Evolutionary conservation across 2,329 filamentous ascomycete genomes (phyloP).

Genomic region (Diaporthe caulivora): DNA sequence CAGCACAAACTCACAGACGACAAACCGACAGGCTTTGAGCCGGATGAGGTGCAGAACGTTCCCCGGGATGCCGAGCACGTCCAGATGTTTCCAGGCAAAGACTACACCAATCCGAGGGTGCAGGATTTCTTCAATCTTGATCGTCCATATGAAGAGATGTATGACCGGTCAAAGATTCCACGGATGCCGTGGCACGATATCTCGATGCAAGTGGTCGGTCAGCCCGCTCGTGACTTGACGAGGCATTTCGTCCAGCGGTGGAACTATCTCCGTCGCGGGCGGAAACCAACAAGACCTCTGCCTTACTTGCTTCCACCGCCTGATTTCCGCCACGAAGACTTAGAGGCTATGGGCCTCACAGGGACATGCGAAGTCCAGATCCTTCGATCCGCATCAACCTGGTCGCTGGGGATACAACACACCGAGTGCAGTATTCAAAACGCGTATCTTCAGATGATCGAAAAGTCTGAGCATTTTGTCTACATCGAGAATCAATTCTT

Average conservation of each 20-base stretch:
- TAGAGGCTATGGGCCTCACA: slow-evolving; percentile 88
- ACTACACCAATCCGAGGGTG: slow-evolving; percentile 96
- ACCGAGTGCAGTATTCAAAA: slow-evolving; percentile 96
- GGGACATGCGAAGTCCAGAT: slow-evolving; percentile 98
- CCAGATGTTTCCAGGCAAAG: slow-evolving; percentile 96
- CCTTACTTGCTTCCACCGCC: slow-evolving; percentile 94
- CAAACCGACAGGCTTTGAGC: slow-evolving; percentile 94
- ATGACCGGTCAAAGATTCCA: slow-evolving; percentile 87
- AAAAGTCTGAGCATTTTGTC: slow-evolving; percentile 95
- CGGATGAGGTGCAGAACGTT: slow-evolving; percentile 73
- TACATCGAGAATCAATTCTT: slow-evolving; percentile 99
- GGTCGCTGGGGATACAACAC: slow-evolving; percentile 91
- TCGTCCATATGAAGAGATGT: slow-evolving; percentile 99
- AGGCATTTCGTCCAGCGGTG: slow-evolving; percentile 97
- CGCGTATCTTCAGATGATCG: slow-evolving; percentile 94
- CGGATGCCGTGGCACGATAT: slow-evolving; percentile 99
- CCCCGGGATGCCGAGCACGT: slow-evolving; percentile 94
- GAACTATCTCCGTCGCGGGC: slow-evolving; percentile 95
- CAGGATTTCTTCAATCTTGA: slow-evolving; percentile 95
- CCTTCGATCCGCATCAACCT: slow-evolving; percentile 87
- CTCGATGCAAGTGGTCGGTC: slow-evolving; percentile 96
- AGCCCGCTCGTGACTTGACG: slow-evolving; percentile 92
- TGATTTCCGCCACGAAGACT: slow-evolving; percentile 87
- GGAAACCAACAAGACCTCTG: slow-evolving; percentile 92
- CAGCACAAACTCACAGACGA: slow-evolving; percentile 93